Percentiles rank a stretch among this genome's conserved stretches.
Conservation (phyloP, 352 stramenopile species). For the Pythium myriotylum region DNA sequence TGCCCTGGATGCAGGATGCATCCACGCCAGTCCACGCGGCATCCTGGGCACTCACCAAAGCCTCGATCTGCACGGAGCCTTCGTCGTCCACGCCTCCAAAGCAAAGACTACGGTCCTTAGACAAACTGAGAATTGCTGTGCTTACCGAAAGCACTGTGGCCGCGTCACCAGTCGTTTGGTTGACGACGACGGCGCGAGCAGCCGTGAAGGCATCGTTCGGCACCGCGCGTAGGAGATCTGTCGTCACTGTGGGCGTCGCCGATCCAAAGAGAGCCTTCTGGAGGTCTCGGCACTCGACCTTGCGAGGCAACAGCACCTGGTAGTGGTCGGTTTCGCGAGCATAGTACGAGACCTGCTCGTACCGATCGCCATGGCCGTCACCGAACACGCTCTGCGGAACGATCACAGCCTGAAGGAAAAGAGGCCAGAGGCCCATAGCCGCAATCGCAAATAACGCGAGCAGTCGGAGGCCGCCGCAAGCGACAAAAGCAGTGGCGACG, state of each 20-base stretch:
- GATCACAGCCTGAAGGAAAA: conserved; percentile 34
- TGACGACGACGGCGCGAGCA: conserved; percentile 28
- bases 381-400: conserved; percentile 40
- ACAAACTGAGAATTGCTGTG: conserved; percentile 30
- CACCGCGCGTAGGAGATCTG: conserved; percentile 32
- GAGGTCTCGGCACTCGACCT: conserved; percentile 31
- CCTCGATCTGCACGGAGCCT: conserved; percentile 39
- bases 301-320: conserved; percentile 31
- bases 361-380: conserved; percentile 46
- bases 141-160: conserved; percentile 22
- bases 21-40: conserved; percentile 32
- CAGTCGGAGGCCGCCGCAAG: neutral
- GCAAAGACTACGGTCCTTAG: conserved; percentile 26
- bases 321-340: conserved; percentile 43
- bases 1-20: conserved; percentile 24
- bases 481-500: neutral
- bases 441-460: conserved; percentile 34
- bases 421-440: conserved; percentile 42
- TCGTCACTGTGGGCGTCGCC: neutral
- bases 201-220: conserved; percentile 23
- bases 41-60: conserved; percentile 28
- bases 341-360: conserved; percentile 36
- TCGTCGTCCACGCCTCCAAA: conserved; percentile 40
- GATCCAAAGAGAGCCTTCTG: conserved; percentile 21
- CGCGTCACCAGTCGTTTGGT: conserved; percentile 23